Conservation (phyloP, 768 basidiomycete genomes). For the Brasilioporus rufonigricans region DNA sequence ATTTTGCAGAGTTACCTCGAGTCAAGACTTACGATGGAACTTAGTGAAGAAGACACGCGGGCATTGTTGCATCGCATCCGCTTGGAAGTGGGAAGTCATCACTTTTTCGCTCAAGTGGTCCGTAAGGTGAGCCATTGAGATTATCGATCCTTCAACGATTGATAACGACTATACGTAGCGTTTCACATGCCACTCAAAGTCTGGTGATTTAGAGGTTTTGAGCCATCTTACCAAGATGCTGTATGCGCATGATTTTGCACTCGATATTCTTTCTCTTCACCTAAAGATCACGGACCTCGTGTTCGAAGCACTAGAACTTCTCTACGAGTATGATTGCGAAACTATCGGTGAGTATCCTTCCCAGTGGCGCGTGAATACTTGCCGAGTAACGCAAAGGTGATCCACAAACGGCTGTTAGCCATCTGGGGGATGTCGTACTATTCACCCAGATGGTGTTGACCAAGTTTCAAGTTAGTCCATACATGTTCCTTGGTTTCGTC, state of each 20-base stretch:
- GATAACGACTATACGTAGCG: slow-evolving; percentile 41
- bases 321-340: slow-evolving; percentile 77
- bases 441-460: slow-evolving; percentile 65
- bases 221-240: slow-evolving; percentile 70
- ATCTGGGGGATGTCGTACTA: slow-evolving; percentile 76
- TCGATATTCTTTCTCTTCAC: slow-evolving; percentile 73
- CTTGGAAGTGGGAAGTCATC: slow-evolving; percentile 56
- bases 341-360: slow-evolving; percentile 59
- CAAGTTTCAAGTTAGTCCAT: slow-evolving; percentile 56
- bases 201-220: slow-evolving; percentile 64
- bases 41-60: slow-evolving; percentile 36
- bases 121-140: slow-evolving; percentile 46
- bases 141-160: not conserved
- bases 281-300: slow-evolving; percentile 62
- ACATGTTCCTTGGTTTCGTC: not conserved
- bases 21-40: slow-evolving; percentile 54
- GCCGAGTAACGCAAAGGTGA: slow-evolving; percentile 49
- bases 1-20: slow-evolving; percentile 44
- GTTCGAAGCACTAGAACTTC: slow-evolving; percentile 55
- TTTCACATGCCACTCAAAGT: slow-evolving; percentile 49
- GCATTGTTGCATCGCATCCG: slow-evolving; percentile 41
- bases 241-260: slow-evolving; percentile 51
- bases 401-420: slow-evolving; percentile 77
- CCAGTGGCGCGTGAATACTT: not conserved
- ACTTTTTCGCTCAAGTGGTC: slow-evolving; percentile 53